A percentile compares a stretch with the other conserved stretches of the same genome.
Evolutionary conservation across 2,329 filamentous ascomycete genomes (phyloP).

Genomic region (Monosporascus sp.): DNA sequence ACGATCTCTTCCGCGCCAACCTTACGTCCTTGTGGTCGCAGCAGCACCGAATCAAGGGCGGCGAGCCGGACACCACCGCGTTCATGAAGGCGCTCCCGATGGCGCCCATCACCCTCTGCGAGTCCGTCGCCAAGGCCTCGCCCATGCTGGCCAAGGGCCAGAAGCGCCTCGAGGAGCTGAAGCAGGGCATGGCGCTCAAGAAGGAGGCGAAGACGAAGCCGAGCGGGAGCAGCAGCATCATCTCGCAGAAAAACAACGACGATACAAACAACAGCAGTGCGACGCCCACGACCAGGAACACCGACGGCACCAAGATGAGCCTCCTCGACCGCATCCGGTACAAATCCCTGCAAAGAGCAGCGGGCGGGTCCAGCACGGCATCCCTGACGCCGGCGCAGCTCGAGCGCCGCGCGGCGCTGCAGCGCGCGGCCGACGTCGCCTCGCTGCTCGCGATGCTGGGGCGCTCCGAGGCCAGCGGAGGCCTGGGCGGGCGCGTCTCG

Average conservation of each 20-base stretch:
- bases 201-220: constrained; percentile 32
- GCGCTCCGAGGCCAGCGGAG: constrained; percentile 35
- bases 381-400: constrained; percentile 51
- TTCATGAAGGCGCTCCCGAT: constrained; percentile 56
- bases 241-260: neutral
- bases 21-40: constrained; percentile 41
- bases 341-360: constrained; percentile 56
- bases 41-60: constrained; percentile 20
- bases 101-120: constrained; percentile 46
- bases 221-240: constrained; percentile 18
- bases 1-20: constrained; percentile 49
- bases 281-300: constrained; percentile 29
- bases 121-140: constrained; percentile 47
- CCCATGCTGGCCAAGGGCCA: constrained; percentile 62
- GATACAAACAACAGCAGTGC: neutral
- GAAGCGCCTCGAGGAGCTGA: constrained; percentile 63
- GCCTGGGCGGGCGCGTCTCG: constrained; percentile 50
- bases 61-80: constrained; percentile 29
- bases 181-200: constrained; percentile 51
- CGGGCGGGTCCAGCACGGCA: constrained; percentile 33
- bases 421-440: constrained; percentile 63
- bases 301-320: constrained; percentile 52
- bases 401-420: constrained; percentile 58
- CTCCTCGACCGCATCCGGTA: constrained; percentile 71
- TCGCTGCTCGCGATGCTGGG: constrained; percentile 63